Evolutionary conservation across 2,329 filamentous ascomycete species (phyloP), one percentile per base, ranked within the genome.

Genomic region (Exophiala spinifera): DNA sequence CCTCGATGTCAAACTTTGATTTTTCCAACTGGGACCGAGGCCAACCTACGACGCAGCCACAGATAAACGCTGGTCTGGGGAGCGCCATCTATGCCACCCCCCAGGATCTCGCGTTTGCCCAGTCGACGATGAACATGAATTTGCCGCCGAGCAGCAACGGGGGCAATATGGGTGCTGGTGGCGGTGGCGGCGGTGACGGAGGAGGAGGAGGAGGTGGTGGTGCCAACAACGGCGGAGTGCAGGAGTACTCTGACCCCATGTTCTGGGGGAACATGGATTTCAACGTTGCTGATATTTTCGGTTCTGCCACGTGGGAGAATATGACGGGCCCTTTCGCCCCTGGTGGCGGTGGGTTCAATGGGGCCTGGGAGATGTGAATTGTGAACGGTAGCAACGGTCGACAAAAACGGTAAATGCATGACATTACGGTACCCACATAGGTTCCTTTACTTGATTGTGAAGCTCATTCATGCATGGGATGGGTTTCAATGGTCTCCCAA

Each of bases 261-360:
- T 62, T 64, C 43, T 64, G 61, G 61, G 59, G 56, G 13, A 62
- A 62, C 34, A 59, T 62, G 56, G 61, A 64, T 23, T 61, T 55
- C 25, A 63, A 63, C 36, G 54, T 63, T n/a, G 56, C 59, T 11
- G 62, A 64, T 40, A 59, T 64, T 28, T 64, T 64, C 53, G 62
- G 62, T 8, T 56, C 55, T 15, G 62, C 59, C 3, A 60, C 57
- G 3, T 64, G 62, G 62, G 62, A 64, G 46, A 61, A 59, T 20
- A 64, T 64, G 62, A 63, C 62, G 11, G 61, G 60, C n/a, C 56
- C 58, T 2, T 59, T 60, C 49, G 60, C 53, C 1, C 53, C 57
- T 3, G 50, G 50, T 7, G 57, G 57, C 11, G 57, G 57, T 8
- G 55, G 55, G 7, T 23, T 57, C n/a, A 53, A 53, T 43, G 49